These are phyloP conservation scores for Paspalum vaginatum DNA, from an alignment of 176 grass and related monocot species.

Conservation along the genomic window DNA sequence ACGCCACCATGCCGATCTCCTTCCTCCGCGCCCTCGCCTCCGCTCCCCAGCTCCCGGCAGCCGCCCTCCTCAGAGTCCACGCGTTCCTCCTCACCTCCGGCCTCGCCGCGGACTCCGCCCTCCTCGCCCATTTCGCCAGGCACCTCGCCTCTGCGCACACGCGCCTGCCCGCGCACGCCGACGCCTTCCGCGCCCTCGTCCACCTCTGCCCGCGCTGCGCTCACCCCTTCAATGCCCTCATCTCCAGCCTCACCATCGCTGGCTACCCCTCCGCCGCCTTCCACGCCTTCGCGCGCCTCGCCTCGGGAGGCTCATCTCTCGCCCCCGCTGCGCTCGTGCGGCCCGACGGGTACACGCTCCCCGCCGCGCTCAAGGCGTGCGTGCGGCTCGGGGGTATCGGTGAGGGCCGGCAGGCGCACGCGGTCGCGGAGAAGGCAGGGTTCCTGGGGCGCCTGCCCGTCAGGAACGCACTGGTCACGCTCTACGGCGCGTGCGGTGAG, in stretches of 20 bases:
- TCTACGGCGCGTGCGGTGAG: slow-evolving; percentile 34
- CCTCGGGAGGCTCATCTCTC: neutral
- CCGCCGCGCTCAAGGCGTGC: slow-evolving; percentile 48
- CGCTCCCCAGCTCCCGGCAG: neutral
- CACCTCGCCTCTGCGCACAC: slow-evolving; percentile 31
- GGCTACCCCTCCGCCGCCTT: slow-evolving; percentile 17
- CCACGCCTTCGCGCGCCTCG: slow-evolving; percentile 27
- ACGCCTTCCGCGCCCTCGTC: slow-evolving; percentile 28
- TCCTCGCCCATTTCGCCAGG: slow-evolving; percentile 44
- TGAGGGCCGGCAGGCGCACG: slow-evolving; percentile 42
- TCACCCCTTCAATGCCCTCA: slow-evolving; percentile 43
- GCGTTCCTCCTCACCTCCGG: slow-evolving; percentile 48
- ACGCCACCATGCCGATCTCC: neutral
- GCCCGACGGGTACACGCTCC: slow-evolving; percentile 42
- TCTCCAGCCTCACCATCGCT: slow-evolving; percentile 40
- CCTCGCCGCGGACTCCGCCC: slow-evolving; percentile 20
- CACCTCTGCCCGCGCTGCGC: slow-evolving; percentile 25
- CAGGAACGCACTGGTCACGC: slow-evolving; percentile 49
- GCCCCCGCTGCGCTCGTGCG: neutral
- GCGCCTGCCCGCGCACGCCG: neutral
- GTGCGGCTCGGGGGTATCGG: slow-evolving; percentile 28
- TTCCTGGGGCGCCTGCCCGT: slow-evolving; percentile 40
- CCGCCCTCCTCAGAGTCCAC: slow-evolving; percentile 20
- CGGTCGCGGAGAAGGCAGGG: slow-evolving; percentile 27
- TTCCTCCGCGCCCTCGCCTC: neutral